These are phyloP conservation scores for Boehmeria nivea DNA, from an alignment of 306 rosid genomes.

Conservation along the genomic window DNA sequence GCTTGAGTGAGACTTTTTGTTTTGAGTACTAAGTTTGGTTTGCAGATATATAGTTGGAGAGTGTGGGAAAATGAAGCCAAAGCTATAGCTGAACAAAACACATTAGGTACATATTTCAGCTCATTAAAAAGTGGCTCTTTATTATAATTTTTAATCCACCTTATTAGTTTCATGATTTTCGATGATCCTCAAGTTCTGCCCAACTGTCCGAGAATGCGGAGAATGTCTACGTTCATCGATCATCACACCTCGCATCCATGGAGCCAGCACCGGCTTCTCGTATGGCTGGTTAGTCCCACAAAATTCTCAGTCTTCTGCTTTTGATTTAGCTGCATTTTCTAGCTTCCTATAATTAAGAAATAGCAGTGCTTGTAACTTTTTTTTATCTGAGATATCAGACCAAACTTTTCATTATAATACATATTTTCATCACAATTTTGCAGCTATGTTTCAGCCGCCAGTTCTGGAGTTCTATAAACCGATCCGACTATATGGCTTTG, in stretches of 20 bases:
- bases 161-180: slow-evolving; percentile 29
- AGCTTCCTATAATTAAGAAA: too few relatives aligned
- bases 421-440: slow-evolving; percentile 11
- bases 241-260: slow-evolving; percentile 82
- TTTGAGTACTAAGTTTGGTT: slow-evolving; percentile 1
- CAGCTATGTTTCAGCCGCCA: slow-evolving; percentile 96
- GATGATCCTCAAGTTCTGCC: slow-evolving; percentile 37
- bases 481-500: slow-evolving; percentile 83
- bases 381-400: too few relatives aligned
- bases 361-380: too few relatives aligned
- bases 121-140: background rate
- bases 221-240: slow-evolving; percentile 63
- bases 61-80: slow-evolving; percentile 88
- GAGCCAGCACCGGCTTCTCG: slow-evolving; percentile 69
- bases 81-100: slow-evolving; percentile 41
- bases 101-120: slow-evolving; percentile 42
- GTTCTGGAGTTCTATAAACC: slow-evolving; percentile 85
- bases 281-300: slow-evolving; percentile 67
- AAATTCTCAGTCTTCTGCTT: too few relatives aligned
- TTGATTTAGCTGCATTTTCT: too few relatives aligned
- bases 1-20: background rate
- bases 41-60: slow-evolving; percentile 95
- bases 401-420: too few relatives aligned
- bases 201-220: slow-evolving; percentile 30
- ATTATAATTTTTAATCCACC: background rate